A percentile compares a stretch with the other conserved stretches of the same genome.
These are phyloP conservation scores for Debaryomyces prosopidis DNA, from an alignment of 805 yeast species.

Conservation along the genomic window DNA sequence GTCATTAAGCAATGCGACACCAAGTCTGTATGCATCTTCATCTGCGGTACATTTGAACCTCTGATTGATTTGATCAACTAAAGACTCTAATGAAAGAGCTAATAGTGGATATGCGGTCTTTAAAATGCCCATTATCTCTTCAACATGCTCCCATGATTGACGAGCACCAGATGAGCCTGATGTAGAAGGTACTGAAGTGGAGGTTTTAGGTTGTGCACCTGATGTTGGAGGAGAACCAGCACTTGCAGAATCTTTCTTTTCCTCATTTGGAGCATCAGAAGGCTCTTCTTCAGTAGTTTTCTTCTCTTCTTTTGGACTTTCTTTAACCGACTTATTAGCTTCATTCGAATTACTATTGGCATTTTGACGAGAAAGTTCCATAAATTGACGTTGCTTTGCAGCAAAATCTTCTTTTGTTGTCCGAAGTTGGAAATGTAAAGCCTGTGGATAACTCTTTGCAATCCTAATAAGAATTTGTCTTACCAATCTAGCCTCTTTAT, in stretches of 20 bases:
- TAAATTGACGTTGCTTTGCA: constrained; percentile 76
- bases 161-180: constrained; percentile 22
- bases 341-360: constrained; percentile 5
- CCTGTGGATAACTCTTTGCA: constrained; percentile 97
- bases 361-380: constrained; percentile 30
- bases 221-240: background rate
- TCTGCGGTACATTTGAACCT: constrained; percentile 92
- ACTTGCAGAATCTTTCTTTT: constrained; percentile 1
- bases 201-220: background rate
- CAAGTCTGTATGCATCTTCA: constrained; percentile 92
- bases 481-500: constrained; percentile 86
- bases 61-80: constrained; percentile 93
- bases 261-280: constrained; percentile 5
- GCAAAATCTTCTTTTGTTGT: constrained; percentile 94
- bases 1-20: constrained; percentile 89
- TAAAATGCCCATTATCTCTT: constrained; percentile 89
- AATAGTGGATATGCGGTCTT: constrained; percentile 95
- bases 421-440: constrained; percentile 91
- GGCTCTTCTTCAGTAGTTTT: background rate
- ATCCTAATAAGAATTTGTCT: constrained; percentile 85
- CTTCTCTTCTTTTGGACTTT: background rate
- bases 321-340: background rate
- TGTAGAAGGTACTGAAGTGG: background rate
- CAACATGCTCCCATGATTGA: constrained; percentile 92
- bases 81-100: constrained; percentile 88